phyloP scores from a whole-genome alignment of 441 rosid species.

The Kokia cookei region DNA sequence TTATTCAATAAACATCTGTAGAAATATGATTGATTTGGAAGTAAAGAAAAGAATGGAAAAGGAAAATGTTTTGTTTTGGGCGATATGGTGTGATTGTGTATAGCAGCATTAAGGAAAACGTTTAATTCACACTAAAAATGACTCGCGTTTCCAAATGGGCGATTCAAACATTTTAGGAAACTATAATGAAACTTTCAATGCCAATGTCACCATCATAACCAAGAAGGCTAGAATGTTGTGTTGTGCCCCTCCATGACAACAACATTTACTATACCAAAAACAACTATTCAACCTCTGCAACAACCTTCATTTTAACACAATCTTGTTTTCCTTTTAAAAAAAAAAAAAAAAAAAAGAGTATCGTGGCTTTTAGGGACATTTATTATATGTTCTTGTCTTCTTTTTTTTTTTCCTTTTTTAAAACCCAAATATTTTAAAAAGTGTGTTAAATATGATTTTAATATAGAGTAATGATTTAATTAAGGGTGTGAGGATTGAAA shows the following conservation, averaged over 20 bases:
- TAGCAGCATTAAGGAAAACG: too few relatives aligned
- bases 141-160: neutral
- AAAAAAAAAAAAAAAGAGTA: neutral
- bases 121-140: neutral
- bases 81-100: too few relatives aligned
- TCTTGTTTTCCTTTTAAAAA: neutral
- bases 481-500: too few relatives aligned
- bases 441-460: too few relatives aligned
- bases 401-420: too few relatives aligned
- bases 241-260: neutral
- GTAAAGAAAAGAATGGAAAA: neutral
- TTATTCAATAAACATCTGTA: too few relatives aligned
- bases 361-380: neutral
- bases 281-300: neutral
- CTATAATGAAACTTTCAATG: neutral
- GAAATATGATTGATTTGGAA: neutral
- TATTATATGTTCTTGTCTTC: neutral
- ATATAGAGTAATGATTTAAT: too few relatives aligned
- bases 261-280: neutral
- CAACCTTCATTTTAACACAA: neutral
- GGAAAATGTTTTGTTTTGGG: too few relatives aligned
- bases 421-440: too few relatives aligned
- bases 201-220: neutral
- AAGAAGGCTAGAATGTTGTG: neutral
- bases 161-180: neutral